Conservation (phyloP, 2,329 filamentous ascomycete genomes). For the Oidium heveae region DNA sequence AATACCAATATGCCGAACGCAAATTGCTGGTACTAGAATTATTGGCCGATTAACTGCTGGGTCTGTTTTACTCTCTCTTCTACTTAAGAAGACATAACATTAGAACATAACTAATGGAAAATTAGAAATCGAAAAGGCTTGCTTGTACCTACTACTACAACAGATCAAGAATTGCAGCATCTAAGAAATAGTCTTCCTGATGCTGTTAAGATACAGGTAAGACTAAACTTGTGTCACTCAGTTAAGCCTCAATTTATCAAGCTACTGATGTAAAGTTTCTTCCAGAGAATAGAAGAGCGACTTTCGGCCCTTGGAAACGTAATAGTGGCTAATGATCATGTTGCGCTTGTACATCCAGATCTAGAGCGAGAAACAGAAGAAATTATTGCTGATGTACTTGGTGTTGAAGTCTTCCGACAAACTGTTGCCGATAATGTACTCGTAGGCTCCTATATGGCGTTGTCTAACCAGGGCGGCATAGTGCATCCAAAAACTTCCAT, state of each 20-base stretch:
- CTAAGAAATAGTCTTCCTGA: constrained; percentile 87
- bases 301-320: constrained; percentile 91
- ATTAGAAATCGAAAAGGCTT: constrained; percentile 80
- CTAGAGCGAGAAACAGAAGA: constrained; percentile 95
- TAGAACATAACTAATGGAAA: constrained; percentile 2
- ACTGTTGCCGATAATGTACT: constrained; percentile 94
- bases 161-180: constrained; percentile 95
- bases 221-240: too few relatives aligned
- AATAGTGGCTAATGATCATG: constrained; percentile 89
- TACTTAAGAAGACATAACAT: constrained; percentile 1
- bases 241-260: background rate
- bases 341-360: constrained; percentile 87
- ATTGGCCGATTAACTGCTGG: constrained; percentile 86
- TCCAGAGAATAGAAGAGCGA: constrained; percentile 78
- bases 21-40: constrained; percentile 89
- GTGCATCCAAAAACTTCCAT: constrained; percentile 94
- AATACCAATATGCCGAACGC: constrained; percentile 88
- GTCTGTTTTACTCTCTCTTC: constrained; percentile 21
- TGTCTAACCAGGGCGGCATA: constrained; percentile 87
- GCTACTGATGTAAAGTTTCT: background rate
- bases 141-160: constrained; percentile 83
- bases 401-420: constrained; percentile 76
- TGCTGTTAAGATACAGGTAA: constrained; percentile 50
- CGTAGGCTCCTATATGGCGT: constrained; percentile 84
- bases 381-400: constrained; percentile 84